phyloP scores from a whole-genome alignment of 2,329 filamentous ascomycete species.

The Boeremia lycopersici region DNA sequence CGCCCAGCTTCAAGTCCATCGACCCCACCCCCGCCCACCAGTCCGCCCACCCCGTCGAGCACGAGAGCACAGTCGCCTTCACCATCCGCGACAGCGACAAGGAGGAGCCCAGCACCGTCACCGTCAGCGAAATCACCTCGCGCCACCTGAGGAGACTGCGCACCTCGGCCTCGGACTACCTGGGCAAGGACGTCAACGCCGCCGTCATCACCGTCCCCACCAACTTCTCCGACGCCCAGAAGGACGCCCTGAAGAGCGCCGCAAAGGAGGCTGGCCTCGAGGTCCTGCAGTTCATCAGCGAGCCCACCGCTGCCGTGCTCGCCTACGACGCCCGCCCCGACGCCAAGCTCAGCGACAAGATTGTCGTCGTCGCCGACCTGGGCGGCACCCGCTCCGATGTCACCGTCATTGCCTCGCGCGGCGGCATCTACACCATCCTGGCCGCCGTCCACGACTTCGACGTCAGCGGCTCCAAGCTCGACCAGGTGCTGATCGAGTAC shows the following conservation, averaged over 20 bases:
- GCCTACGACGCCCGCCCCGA: conserved; percentile 89
- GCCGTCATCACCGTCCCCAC: conserved; percentile 93
- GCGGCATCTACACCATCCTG: conserved; percentile 94
- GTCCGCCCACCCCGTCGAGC: conserved; percentile 84
- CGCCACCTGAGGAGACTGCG: conserved; percentile 84
- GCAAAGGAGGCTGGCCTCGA: conserved; percentile 83
- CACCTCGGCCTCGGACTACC: conserved; percentile 84
- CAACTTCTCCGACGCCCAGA: conserved; percentile 88
- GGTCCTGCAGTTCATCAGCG: conserved; percentile 88
- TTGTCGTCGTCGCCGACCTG: conserved; percentile 87
- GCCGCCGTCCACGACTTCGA: conserved; percentile 96
- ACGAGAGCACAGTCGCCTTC: conserved; percentile 76
- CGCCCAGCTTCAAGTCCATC: conserved; percentile 82
- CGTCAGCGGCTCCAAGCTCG: conserved; percentile 81
- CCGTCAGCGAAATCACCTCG: conserved; percentile 80
- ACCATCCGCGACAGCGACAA: conserved; percentile 74
- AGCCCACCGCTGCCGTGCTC: conserved; percentile 86
- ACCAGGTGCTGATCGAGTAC: conserved; percentile 91
- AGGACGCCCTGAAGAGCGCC: conserved; percentile 76
- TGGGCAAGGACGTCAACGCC: conserved; percentile 92
- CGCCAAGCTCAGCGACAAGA: conserved; percentile 78
- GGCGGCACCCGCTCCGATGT: conserved; percentile 93
- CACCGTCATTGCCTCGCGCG: conserved; percentile 85
- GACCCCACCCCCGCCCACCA: conserved; percentile 94
- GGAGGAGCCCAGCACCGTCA: conserved; percentile 66